Conservation (phyloP, 2,329 filamentous ascomycete genomes). For the Fusarium multiceps region DNA sequence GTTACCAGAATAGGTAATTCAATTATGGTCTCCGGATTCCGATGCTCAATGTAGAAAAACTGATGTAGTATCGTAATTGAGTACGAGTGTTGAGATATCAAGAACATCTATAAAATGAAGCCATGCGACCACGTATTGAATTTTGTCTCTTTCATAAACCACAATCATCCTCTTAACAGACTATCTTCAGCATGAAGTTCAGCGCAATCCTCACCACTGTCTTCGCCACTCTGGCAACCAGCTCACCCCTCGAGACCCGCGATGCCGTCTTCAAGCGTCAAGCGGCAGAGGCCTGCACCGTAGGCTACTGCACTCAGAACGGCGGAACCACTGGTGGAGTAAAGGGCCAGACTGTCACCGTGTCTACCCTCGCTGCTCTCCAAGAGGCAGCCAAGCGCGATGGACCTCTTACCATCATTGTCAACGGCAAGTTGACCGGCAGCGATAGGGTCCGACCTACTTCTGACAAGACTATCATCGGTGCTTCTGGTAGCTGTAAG, state of each 20-base stretch:
- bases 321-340: slow-evolving; percentile 50
- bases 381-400: slow-evolving; percentile 43
- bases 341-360: slow-evolving; percentile 46
- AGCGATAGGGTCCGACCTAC: slow-evolving; percentile 37
- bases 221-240: slow-evolving; percentile 30
- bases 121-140: not conserved
- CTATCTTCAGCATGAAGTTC: slow-evolving; percentile 23
- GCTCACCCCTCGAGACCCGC: slow-evolving; percentile 28
- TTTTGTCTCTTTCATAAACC: not conserved
- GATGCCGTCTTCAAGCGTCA: slow-evolving; percentile 53
- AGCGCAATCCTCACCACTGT: slow-evolving; percentile 18
- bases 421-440: slow-evolving; percentile 46
- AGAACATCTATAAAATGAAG: slow-evolving; percentile 19
- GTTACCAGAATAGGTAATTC: slow-evolving; percentile 17
- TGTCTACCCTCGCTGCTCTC: slow-evolving; percentile 43
- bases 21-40: not conserved
- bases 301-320: slow-evolving; percentile 50
- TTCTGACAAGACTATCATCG: slow-evolving; percentile 61
- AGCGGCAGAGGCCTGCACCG: slow-evolving; percentile 58
- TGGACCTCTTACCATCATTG: slow-evolving; percentile 47
- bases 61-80: not conserved
- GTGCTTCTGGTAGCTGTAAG: slow-evolving; percentile 46
- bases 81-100: accelerated
- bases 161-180: too few relatives aligned
- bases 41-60: slow-evolving; percentile 11